Percentiles rank a stretch among this genome's conserved stretches.
These are phyloP conservation scores for Alternaria sp. DNA, from an alignment of 2,329 filamentous ascomycete species.

Conservation along the genomic window DNA sequence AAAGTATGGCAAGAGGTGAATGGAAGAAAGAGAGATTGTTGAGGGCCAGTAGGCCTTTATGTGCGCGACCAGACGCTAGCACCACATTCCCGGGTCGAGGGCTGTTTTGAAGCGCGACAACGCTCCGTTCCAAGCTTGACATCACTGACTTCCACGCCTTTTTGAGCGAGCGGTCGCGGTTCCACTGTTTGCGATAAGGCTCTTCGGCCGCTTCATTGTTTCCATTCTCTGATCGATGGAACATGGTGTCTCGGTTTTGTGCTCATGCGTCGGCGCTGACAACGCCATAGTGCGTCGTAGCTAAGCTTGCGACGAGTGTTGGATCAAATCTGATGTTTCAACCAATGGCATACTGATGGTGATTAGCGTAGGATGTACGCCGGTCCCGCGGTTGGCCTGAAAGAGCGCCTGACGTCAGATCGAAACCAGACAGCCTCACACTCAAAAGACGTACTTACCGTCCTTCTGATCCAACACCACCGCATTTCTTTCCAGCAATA, in stretches of 20 bases:
- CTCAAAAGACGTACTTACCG: neutral
- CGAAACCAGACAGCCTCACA: neutral
- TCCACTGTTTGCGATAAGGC: no score
- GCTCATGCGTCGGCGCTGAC: no score
- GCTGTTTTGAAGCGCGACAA: neutral
- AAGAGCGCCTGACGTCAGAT: neutral
- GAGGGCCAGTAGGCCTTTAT: neutral
- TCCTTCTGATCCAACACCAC: neutral
- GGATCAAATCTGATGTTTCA: no score
- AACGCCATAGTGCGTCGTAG: no score
- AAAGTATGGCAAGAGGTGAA: neutral
- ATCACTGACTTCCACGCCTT: no score
- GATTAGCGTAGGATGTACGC: neutral
- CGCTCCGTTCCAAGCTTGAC: no score
- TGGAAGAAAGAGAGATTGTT: no score
- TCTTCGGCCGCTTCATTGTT: no score
- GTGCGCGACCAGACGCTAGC: neutral
- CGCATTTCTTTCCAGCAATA: neutral
- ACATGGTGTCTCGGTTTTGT: no score
- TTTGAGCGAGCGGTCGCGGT: no score
- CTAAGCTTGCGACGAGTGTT: no score
- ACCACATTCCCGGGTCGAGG: neutral
- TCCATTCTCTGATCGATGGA: no score
- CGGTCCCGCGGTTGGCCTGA: neutral
- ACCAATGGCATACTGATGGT: neutral